Evolutionary conservation across 208 protist species (phyloP).

Genomic region (Crithidia sp.): DNA sequence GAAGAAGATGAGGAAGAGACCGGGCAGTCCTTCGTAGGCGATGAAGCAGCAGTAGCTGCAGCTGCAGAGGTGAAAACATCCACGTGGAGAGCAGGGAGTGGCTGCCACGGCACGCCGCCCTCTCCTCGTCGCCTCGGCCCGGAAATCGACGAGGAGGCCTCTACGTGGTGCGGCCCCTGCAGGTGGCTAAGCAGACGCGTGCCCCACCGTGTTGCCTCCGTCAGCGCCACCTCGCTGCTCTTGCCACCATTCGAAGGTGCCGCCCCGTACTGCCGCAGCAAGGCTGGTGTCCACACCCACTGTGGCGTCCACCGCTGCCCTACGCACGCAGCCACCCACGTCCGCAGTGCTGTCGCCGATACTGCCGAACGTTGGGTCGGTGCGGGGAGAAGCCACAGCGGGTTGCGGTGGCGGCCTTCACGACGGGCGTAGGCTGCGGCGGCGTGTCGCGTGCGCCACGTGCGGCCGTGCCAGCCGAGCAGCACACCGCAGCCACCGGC

Average conservation of each 20-base stretch:
- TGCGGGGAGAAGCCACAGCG: conserved; percentile 40
- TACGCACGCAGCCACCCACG: conserved; percentile 19
- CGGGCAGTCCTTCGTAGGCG: not conserved
- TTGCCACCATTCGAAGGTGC: too few species aligned
- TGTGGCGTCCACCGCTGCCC: conserved; percentile 12
- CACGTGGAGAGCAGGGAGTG: conserved; percentile 1
- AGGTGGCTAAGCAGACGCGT: conserved; percentile 14
- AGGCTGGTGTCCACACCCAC: conserved; percentile 8
- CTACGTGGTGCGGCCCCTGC: not conserved
- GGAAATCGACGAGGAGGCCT: too few species aligned
- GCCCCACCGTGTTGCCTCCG: conserved; percentile 14
- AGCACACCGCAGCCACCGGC: conserved; percentile 1
- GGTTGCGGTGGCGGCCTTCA: conserved; percentile 27
- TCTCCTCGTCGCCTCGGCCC: too few species aligned
- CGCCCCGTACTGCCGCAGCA: conserved; percentile 17
- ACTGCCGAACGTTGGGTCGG: not conserved
- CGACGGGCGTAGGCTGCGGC: conserved; percentile 1
- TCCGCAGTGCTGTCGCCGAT: not conserved
- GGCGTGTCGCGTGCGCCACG: conserved; percentile 2
- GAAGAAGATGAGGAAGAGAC: not conserved
- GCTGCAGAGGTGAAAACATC: conserved; percentile 17
- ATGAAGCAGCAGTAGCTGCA: not conserved
- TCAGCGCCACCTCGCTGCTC: not conserved
- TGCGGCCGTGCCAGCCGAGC: conserved; percentile 7
- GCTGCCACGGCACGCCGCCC: conserved; percentile 9